Base-by-base conservation (phyloP, 768 basidiomycete genomes). In the Mycena rosella region DNA sequence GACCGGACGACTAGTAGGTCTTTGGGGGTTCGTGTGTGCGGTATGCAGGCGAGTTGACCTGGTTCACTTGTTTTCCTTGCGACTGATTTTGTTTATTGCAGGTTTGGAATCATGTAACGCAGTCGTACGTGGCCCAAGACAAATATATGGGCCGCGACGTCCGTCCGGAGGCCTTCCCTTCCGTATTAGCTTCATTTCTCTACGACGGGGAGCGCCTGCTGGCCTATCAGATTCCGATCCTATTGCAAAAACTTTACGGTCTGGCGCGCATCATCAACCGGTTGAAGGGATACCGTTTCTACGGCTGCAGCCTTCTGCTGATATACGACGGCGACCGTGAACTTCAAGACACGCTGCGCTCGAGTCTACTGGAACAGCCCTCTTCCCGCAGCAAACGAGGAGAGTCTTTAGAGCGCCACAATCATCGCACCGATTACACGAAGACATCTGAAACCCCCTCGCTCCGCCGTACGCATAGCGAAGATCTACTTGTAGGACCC, bases 301-400 rank as follows among this genome's bases (percentile, higher is more conserved):
- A 99, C 76, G 98, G 98, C 17, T 98, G 97, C 80, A 96, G 94
- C 70, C 88, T 99, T 51, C 89, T 99, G 58, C 88, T 99, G 76
- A 97, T 99, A 76, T 99, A 99, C 78, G 98, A 99, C 76, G 98
- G 98, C 45, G 96, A 99, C 76, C 85, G 83, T 48, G 95, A 96
- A 72, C 87, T 89, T 1, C 98, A 99, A 79, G 91, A 94, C 72
- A 85, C 84, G 22, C 90, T 92, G 76, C 85, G 88, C 20, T 78
- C 85, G 14, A 87, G 85, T 44, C 85, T 85, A 8, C 80, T 87
- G 49, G 94, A 94, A 69, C 85, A 90, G 53, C 88, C 85, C 17
- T 86, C 91, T 2, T 88, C 91, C 22, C 87, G 88, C 64, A 89
- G 86, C 78, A 91, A 91, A 78, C 90, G 92, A 55, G 89, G 92